These are phyloP conservation scores for Aspergillus affinis DNA, from an alignment of 495 filamentous ascomycete species.

Conservation along the genomic window DNA sequence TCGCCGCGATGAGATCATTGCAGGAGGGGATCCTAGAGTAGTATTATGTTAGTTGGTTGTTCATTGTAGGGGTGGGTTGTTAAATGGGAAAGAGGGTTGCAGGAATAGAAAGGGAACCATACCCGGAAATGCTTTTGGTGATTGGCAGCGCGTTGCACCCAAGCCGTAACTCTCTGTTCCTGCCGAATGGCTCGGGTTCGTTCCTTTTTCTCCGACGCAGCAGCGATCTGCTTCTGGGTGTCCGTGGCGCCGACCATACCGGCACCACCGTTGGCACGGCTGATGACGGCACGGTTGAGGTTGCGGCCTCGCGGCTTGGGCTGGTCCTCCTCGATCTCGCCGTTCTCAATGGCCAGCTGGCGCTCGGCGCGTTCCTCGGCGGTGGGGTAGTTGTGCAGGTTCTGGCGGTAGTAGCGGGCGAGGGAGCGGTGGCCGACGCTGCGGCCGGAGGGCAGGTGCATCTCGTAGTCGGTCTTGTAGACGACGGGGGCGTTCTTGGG, in stretches of 20 bases:
- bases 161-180: constrained; percentile 58
- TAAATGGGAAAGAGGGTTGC: background rate
- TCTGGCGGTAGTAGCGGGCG: constrained; percentile 86
- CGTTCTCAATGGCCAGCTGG: constrained; percentile 48
- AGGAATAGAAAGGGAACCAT: constrained; percentile 25
- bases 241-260: constrained; percentile 75
- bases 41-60: constrained; percentile 18
- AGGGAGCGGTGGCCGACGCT: constrained; percentile 89
- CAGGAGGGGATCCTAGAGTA: constrained; percentile 42
- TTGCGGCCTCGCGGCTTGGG: constrained; percentile 36
- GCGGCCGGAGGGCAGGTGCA: constrained; percentile 88
- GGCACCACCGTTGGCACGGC: constrained; percentile 66
- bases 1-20: constrained; percentile 32
- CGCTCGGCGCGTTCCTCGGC: constrained; percentile 56
- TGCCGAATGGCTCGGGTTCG: constrained; percentile 59
- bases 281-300: constrained; percentile 60
- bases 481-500: constrained; percentile 57
- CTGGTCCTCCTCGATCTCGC: constrained; percentile 47
- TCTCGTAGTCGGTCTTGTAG: constrained; percentile 87
- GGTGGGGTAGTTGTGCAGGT: constrained; percentile 78
- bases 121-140: constrained; percentile 77
- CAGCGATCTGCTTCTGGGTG: constrained; percentile 66
- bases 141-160: constrained; percentile 64
- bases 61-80: background rate
- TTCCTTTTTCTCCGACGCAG: constrained; percentile 63